Conservation (phyloP, 2,329 filamentous ascomycete genomes). For the Arthroderma sp. region DNA sequence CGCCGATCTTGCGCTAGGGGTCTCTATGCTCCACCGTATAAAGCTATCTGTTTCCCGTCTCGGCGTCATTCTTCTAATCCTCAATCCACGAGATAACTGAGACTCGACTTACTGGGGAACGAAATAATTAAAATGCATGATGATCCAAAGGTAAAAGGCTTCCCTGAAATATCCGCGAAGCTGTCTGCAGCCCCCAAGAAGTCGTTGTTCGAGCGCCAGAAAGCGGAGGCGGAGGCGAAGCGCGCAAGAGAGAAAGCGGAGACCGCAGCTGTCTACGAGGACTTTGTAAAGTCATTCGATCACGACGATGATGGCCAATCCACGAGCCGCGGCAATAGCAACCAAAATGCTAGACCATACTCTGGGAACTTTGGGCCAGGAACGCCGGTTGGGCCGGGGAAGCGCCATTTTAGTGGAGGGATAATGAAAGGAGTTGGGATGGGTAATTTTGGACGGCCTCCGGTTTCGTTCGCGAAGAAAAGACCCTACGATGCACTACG, state of each 20-base stretch:
- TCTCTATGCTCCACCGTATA: not conserved
- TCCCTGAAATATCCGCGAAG: conserved; percentile 59
- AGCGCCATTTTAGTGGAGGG: conserved; percentile 47
- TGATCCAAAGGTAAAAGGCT: conserved; percentile 31
- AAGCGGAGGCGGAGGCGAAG: conserved; percentile 81
- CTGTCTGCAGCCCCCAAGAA: conserved; percentile 69
- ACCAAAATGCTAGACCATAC: conserved; percentile 15
- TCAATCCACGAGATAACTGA: not conserved
- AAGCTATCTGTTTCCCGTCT: not conserved
- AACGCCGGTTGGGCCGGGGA: conserved; percentile 30
- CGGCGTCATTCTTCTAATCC: not conserved
- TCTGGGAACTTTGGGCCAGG: conserved; percentile 22
- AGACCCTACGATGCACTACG: conserved; percentile 30
- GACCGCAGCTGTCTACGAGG: conserved; percentile 72
- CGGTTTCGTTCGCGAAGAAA: conserved; percentile 29
- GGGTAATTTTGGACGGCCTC: conserved; percentile 34
- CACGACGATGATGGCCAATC: conserved; percentile 23
- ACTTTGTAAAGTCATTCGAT: conserved; percentile 64
- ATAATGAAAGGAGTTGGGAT: conserved; percentile 36
- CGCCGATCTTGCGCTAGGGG: too few relatives aligned
- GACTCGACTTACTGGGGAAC: not conserved
- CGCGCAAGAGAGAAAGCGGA: conserved; percentile 71
- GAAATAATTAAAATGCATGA: conserved; percentile 21
- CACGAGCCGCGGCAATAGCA: conserved; percentile 6
- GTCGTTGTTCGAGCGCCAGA: conserved; percentile 77